Base-by-base conservation (phyloP, 202 grass and related monocot genomes). In the Brachypodium distachyon region DNA sequence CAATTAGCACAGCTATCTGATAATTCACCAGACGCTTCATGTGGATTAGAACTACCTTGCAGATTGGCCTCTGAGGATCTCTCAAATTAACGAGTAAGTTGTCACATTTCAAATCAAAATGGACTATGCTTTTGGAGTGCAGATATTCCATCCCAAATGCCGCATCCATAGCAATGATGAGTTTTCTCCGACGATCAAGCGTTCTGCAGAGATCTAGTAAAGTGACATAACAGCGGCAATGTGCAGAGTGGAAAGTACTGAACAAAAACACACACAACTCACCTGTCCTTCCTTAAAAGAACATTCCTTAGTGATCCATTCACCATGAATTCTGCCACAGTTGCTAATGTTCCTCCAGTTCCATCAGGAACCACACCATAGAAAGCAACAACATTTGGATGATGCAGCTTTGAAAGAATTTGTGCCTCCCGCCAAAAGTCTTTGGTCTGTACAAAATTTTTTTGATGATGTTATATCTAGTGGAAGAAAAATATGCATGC, bases 161-260 rank as follows among this genome's bases (percentile, higher is more conserved):
- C 39, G 95, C 95, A 87, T 98, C 95, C 95, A 95, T 94, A 66
- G 95, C 87, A 83, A 98, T 98, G 68, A 94, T 95, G n/a, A 98
- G 80, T 49, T 77, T 98, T 82, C 84, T 98, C 63, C 73, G 92
- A 68, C 66, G 85, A 86, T 98, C 95, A 59, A 98, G 87, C 43
- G 76, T 44, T 78, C 95, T 98, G 75, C 55, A 83, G 10, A 80
- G 37, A 84, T 67, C 22, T 48, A 71, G 62, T 74, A 81, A 85
- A 72, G 16, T 86, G 52, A 60, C 46, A 78, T 69, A 69, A 47
- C 65, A 68, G 41, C 9, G 10, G 19, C 39, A 72, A 80, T 74
- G 23, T 65, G 47, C 27, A 38, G 13, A 52, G 7, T 69, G 68
- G 56, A 83, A 85, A 70, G 2, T 18, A 31, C 44, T 36, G 11